Conservation (phyloP, 225 moss, liverwort and hornwort species). For the Antitrichia curtipendula region DNA sequence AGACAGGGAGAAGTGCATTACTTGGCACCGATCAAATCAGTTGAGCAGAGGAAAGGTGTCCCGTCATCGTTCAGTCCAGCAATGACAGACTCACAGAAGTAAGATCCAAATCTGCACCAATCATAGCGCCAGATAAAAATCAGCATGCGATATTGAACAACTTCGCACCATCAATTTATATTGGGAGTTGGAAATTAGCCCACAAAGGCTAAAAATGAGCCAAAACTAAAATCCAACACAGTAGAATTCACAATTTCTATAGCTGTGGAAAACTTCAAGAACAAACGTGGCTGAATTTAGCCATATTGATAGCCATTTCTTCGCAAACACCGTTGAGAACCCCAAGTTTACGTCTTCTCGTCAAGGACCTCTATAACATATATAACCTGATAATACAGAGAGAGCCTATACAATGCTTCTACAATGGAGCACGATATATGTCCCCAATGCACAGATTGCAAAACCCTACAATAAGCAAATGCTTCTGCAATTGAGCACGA, state of each 20-base stretch:
- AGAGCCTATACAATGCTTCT: background rate
- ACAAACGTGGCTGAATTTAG: background rate
- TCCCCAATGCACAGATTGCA: background rate
- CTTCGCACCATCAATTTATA: background rate
- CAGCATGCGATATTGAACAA: background rate
- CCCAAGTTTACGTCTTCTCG: constrained; percentile 40
- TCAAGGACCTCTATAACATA: constrained; percentile 18
- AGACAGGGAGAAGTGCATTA: constrained; percentile 1
- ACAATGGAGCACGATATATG: background rate
- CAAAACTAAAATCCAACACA: background rate
- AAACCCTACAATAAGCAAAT: background rate
- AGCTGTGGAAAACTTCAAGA: background rate
- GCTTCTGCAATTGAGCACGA: too few relatives aligned
- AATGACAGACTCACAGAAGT: constrained; percentile 61
- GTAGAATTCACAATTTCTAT: too few relatives aligned
- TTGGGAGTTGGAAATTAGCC: background rate
- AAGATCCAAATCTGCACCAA: constrained; percentile 53
- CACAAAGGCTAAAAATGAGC: too few relatives aligned
- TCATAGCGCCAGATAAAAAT: background rate
- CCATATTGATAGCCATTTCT: background rate
- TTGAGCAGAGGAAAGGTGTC: constrained; percentile 53
- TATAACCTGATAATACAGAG: background rate
- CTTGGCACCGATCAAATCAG: constrained; percentile 68
- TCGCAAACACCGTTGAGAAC: too few relatives aligned
- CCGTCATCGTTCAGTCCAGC: constrained; percentile 52